phyloP scores from a whole-genome alignment of 148 eudicot species.

The Beta vulgaris region DNA sequence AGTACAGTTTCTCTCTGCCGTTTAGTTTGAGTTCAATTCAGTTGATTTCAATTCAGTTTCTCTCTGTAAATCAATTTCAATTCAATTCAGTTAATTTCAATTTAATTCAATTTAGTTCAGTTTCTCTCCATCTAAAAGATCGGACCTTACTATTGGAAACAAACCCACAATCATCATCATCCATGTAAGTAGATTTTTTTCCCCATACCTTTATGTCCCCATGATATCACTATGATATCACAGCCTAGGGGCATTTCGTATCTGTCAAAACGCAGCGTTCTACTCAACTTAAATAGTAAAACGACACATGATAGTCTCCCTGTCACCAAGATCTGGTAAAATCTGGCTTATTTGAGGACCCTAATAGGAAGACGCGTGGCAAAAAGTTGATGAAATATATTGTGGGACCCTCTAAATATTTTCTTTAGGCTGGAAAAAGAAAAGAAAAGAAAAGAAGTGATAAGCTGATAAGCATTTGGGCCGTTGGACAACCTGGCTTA shows the following conservation, averaged over 20 bases:
- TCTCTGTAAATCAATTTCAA: too few species aligned
- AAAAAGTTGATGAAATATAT: not conserved
- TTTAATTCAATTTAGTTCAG: too few species aligned
- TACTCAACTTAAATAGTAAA: not conserved
- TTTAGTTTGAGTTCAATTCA: too few species aligned
- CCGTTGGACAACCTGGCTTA: constrained; percentile 12
- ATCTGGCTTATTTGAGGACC: constrained; percentile 6
- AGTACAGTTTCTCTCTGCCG: too few species aligned
- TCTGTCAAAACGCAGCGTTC: not conserved
- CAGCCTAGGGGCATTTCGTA: too few species aligned
- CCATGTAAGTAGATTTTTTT: not conserved
- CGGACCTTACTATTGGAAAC: too few species aligned
- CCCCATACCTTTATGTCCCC: constrained; percentile 5
- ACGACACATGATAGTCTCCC: not conserved
- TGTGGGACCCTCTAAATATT: not conserved
- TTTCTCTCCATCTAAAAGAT: too few species aligned
- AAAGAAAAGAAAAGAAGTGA: not conserved
- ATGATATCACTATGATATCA: constrained; percentile 6
- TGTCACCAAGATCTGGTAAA: constrained; percentile 7
- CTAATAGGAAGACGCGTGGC: constrained; percentile 13
- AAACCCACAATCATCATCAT: constrained; percentile 2
- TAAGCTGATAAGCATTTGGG: constrained; percentile 25
- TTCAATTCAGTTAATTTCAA: too few species aligned
- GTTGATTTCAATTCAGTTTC: too few species aligned
- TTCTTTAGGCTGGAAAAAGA: not conserved